Conservation (phyloP, 495 filamentous ascomycete genomes). For the Neurospora sp. region DNA sequence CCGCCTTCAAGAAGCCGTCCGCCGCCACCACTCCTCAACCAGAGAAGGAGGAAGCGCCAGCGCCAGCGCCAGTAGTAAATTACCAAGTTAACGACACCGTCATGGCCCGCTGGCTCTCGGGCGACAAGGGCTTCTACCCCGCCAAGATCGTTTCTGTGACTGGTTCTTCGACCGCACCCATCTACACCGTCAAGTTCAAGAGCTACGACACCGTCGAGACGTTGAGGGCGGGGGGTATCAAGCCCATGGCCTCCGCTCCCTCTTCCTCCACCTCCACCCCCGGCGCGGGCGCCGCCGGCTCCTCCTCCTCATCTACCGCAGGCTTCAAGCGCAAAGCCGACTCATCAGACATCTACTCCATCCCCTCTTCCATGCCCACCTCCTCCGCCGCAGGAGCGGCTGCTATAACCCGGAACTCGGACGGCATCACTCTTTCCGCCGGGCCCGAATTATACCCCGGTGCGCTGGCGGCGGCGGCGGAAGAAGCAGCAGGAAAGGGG, state of each 20-base stretch:
- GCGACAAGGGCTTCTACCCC: constrained; percentile 84
- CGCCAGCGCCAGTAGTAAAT: constrained; percentile 25
- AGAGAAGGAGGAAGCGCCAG: constrained; percentile 38
- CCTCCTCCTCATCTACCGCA: constrained; percentile 31
- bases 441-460: constrained; percentile 68
- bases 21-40: constrained; percentile 23
- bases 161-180: constrained; percentile 73
- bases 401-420: constrained; percentile 10
- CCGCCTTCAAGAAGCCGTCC: constrained; percentile 50
- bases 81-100: constrained; percentile 87
- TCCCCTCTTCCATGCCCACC: constrained; percentile 7
- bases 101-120: constrained; percentile 80
- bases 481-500: constrained; percentile 4
- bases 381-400: constrained; percentile 9
- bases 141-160: constrained; percentile 90
- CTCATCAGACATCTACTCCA: constrained; percentile 20
- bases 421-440: constrained; percentile 69
- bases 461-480: neutral
- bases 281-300: constrained; percentile 44
- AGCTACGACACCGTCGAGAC: constrained; percentile 81
- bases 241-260: constrained; percentile 42
- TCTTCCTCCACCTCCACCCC: constrained; percentile 58
- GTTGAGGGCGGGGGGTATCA: constrained; percentile 73
- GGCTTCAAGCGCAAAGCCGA: constrained; percentile 6
- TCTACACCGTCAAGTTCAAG: constrained; percentile 92